These are phyloP conservation scores for Pseudocercospora musae DNA, from an alignment of 2,329 filamentous ascomycete genomes.

Conservation along the genomic window DNA sequence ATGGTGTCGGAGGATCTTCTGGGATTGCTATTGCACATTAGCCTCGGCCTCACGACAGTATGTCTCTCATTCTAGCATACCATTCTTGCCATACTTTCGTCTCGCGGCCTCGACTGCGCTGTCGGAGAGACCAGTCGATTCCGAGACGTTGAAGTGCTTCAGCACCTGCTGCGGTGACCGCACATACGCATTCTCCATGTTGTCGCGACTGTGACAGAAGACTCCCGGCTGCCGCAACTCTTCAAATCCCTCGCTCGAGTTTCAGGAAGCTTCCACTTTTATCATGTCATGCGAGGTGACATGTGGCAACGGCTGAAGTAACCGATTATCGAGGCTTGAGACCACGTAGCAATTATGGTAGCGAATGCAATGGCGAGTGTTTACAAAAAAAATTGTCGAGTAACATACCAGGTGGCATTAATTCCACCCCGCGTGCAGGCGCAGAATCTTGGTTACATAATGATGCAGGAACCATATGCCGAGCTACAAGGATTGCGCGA, in stretches of 20 bases:
- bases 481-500: background rate
- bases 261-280: constrained; percentile 1
- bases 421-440: background rate
- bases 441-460: background rate
- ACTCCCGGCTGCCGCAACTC: background rate
- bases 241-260: constrained; percentile 1
- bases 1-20: constrained; percentile 90
- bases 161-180: constrained; percentile 36
- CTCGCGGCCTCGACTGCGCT: constrained; percentile 30
- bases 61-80: constrained; percentile 23
- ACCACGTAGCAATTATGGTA: background rate
- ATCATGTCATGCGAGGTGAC: background rate
- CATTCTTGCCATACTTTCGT: constrained; percentile 38
- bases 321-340: background rate
- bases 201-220: constrained; percentile 7
- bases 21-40: constrained; percentile 55
- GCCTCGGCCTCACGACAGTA: background rate
- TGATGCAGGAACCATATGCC: background rate
- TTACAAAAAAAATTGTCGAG: background rate
- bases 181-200: constrained; percentile 39
- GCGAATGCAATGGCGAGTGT: background rate
- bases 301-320: background rate
- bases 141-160: constrained; percentile 37
- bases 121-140: constrained; percentile 34
- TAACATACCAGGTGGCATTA: background rate